A percentile compares a stretch with the other conserved stretches of the same genome.
Evolutionary conservation across 2,329 filamentous ascomycete genomes (phyloP).

Genomic region (Biscogniauxia mediterranea): DNA sequence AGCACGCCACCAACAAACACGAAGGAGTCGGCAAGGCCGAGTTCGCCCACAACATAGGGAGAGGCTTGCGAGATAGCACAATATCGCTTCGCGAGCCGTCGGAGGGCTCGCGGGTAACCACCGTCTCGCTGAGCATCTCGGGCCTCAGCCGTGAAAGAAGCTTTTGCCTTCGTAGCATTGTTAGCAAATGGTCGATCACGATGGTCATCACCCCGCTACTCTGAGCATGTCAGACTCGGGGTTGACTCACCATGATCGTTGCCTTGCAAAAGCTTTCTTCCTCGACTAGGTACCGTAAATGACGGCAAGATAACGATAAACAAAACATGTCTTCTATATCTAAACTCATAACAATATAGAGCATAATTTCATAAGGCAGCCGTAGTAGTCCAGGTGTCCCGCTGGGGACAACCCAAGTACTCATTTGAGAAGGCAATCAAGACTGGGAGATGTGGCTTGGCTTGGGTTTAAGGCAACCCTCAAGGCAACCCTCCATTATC

Average conservation of each 20-base stretch:
- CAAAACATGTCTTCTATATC: constrained; percentile 57
- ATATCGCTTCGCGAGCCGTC: constrained; percentile 59
- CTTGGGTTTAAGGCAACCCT: background rate
- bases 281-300: constrained; percentile 49
- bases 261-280: constrained; percentile 57
- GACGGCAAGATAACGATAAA: constrained; percentile 51
- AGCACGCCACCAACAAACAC: constrained; percentile 62
- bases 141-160: constrained; percentile 33
- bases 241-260: constrained; percentile 53
- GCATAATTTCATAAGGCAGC: constrained; percentile 65
- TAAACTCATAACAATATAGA: constrained; percentile 54
- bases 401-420: constrained; percentile 13
- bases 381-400: constrained; percentile 21
- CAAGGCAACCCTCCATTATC: background rate
- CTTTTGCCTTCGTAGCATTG: constrained; percentile 31
- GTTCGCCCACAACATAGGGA: constrained; percentile 59
- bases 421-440: constrained; percentile 10
- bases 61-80: constrained; percentile 58
- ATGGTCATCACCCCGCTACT: constrained; percentile 15
- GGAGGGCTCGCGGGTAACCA: constrained; percentile 51
- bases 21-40: constrained; percentile 61
- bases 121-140: constrained; percentile 30
- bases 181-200: constrained; percentile 19
- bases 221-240: background rate
- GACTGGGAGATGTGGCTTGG: background rate